Percentiles rank a stretch among this genome's conserved stretches.
Evolutionary conservation across 805 yeast genomes (phyloP).

Genomic region (Candida ponderosae): DNA sequence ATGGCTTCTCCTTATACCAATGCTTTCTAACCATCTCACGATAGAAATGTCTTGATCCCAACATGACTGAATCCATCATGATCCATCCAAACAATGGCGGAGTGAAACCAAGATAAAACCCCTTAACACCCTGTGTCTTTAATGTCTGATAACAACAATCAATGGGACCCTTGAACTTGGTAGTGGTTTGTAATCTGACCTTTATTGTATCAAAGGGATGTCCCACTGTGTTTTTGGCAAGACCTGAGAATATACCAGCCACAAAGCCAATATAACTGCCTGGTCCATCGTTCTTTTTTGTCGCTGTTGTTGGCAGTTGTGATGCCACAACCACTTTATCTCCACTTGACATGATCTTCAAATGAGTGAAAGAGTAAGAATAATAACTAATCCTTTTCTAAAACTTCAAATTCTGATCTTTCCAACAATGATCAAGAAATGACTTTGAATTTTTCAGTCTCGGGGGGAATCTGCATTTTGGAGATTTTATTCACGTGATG

Average conservation of each 20-base stretch:
- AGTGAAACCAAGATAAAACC: slow-evolving; percentile 84
- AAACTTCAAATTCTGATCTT: too few species aligned
- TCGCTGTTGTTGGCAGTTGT: background rate
- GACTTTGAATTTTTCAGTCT: too few species aligned
- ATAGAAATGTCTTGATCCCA: slow-evolving; percentile 79
- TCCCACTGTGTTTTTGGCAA: slow-evolving; percentile 82
- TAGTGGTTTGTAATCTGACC: slow-evolving; percentile 75
- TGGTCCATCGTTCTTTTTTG: slow-evolving; percentile 3
- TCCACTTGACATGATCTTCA: background rate
- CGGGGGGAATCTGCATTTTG: too few species aligned
- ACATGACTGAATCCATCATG: slow-evolving; percentile 84
- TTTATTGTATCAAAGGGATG: slow-evolving; percentile 92
- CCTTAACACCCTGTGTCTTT: slow-evolving; percentile 66
- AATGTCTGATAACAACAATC: slow-evolving; percentile 74
- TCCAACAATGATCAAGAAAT: too few species aligned
- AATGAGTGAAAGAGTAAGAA: background rate
- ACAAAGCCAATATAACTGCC: slow-evolving; percentile 57
- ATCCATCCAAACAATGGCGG: slow-evolving; percentile 95
- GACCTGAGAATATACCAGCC: slow-evolving; percentile 85
- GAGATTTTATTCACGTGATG: too few species aligned
- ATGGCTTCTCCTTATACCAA: slow-evolving; percentile 50
- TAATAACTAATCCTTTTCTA: too few species aligned
- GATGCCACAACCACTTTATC: background rate
- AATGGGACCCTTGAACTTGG: slow-evolving; percentile 69
- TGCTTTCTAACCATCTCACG: slow-evolving; percentile 57